phyloP scores from a whole-genome alignment of 116 monocot species.

The Posidonia oceanica region DNA sequence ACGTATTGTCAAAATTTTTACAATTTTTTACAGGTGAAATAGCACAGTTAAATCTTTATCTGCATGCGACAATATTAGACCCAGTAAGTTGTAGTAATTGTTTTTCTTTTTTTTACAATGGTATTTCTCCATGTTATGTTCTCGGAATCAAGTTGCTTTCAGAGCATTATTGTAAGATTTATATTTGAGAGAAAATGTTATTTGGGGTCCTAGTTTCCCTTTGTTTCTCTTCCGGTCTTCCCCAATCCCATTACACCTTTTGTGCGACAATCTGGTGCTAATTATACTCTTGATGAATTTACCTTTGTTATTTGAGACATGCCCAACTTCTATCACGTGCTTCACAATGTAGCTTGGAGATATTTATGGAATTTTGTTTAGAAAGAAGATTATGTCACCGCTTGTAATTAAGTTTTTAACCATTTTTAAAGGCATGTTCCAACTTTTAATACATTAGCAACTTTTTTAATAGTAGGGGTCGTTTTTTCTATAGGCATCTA shows the following conservation, averaged over 20 bases:
- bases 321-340: too few species aligned
- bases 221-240: background rate
- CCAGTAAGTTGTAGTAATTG: background rate
- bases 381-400: too few species aligned
- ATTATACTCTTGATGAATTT: too few species aligned
- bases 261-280: background rate
- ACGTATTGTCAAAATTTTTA: background rate
- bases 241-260: background rate
- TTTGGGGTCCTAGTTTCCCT: background rate
- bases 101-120: background rate
- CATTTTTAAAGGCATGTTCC: too few species aligned
- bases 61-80: background rate
- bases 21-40: constrained; percentile 7
- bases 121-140: background rate
- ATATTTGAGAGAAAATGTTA: background rate
- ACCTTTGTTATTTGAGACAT: too few species aligned
- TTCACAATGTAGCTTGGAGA: too few species aligned
- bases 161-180: background rate
- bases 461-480: too few species aligned
- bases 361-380: too few species aligned
- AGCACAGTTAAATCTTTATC: background rate
- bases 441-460: too few species aligned
- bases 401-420: too few species aligned
- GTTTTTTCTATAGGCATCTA: too few species aligned
- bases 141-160: background rate